Percentiles rank a stretch among this genome's conserved stretches.
These are phyloP conservation scores for Pyrus bretschneideri DNA, from an alignment of 306 rosid species.

Conservation along the genomic window DNA sequence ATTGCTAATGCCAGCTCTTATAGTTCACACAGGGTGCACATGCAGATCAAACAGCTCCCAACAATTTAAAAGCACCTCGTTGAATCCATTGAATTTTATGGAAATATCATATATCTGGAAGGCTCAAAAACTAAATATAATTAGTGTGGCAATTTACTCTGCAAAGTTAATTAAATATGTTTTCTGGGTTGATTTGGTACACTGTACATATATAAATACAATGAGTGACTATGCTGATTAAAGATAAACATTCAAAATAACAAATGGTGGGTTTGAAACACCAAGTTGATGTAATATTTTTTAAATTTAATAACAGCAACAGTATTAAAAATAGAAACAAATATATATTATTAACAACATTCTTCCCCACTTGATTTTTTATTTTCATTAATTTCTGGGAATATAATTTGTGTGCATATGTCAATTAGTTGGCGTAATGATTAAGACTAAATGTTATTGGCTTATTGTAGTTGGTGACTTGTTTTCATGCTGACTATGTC, in stretches of 20 bases:
- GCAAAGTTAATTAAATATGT: background rate
- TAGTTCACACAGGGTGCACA: background rate
- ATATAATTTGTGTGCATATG: background rate
- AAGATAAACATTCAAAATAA: background rate
- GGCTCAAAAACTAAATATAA: background rate
- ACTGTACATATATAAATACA: too few species aligned
- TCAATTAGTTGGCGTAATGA: too few species aligned
- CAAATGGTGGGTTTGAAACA: background rate
- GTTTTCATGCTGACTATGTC: background rate
- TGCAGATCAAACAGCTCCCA: background rate
- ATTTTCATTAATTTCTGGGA: background rate
- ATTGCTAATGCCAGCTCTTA: background rate
- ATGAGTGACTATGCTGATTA: background rate
- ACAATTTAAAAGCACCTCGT: background rate
- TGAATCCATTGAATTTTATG: background rate
- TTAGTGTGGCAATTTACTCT: background rate
- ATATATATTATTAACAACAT: background rate
- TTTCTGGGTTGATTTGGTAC: background rate
- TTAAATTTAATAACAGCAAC: background rate
- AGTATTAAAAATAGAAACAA: too few species aligned
- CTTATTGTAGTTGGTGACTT: too few species aligned
- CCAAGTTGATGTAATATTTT: background rate
- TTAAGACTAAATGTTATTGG: too few species aligned
- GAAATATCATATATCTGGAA: background rate
- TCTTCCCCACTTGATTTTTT: background rate